These are phyloP conservation scores for Aspergillus proliferans DNA, from an alignment of 2,329 filamentous ascomycete genomes.

Conservation along the genomic window DNA sequence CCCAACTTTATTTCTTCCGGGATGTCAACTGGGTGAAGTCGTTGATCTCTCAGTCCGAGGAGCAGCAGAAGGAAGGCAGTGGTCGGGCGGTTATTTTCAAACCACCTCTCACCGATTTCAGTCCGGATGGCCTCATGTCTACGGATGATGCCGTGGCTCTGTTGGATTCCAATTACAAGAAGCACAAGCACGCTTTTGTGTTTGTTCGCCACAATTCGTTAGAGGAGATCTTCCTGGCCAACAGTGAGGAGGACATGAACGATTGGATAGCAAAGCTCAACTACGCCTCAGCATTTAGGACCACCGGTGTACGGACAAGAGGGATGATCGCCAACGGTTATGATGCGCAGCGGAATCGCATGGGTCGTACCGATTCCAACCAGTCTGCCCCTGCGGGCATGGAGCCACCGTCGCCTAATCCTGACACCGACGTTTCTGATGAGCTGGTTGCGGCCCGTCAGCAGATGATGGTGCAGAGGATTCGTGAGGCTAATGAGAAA, in stretches of 20 bases:
- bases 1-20: slow-evolving; percentile 92
- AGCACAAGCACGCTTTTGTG: slow-evolving; percentile 88
- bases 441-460: slow-evolving; percentile 78
- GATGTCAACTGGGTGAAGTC: slow-evolving; percentile 90
- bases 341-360: slow-evolving; percentile 61
- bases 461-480: slow-evolving; percentile 76
- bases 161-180: slow-evolving; percentile 78
- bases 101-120: slow-evolving; percentile 84
- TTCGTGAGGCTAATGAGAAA: slow-evolving; percentile 75
- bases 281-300: slow-evolving; percentile 90
- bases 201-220: slow-evolving; percentile 80
- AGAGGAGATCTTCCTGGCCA: slow-evolving; percentile 86
- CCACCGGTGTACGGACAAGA: slow-evolving; percentile 82
- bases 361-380: slow-evolving; percentile 61
- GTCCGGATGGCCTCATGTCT: slow-evolving; percentile 87
- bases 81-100: slow-evolving; percentile 79
- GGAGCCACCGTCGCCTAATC: slow-evolving; percentile 67
- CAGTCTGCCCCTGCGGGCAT: slow-evolving; percentile 53
- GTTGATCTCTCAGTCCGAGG: slow-evolving; percentile 80
- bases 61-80: slow-evolving; percentile 70
- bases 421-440: slow-evolving; percentile 71
- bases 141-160: slow-evolving; percentile 89
- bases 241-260: slow-evolving; percentile 85
- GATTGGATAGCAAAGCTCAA: slow-evolving; percentile 96
- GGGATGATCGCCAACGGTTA: slow-evolving; percentile 80